Evolutionary conservation across 2,329 filamentous ascomycete species (phyloP), one percentile per base, ranked within the genome.

Genomic region (Alternaria atra): DNA sequence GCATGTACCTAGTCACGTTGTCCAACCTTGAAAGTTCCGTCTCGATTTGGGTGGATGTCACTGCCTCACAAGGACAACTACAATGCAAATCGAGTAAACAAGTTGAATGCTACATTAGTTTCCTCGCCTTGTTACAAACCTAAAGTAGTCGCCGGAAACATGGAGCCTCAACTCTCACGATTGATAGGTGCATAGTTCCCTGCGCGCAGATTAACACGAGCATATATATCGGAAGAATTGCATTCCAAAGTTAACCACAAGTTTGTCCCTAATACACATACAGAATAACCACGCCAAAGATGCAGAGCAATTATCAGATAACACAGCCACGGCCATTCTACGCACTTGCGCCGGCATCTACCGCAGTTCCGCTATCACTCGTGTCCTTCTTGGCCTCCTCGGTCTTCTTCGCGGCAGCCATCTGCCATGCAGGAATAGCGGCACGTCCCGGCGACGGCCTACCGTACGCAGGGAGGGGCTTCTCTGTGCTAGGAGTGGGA

Each of bases 391-490:
- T 82, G 5, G 78, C 76, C 46, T 76, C 76, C 55, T 84, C 80
- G 25, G 77, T 81, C 55, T 77, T 81, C 76, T 82, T 81, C 65
- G 81, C 81, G 34, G 82, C 81, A 0, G 83, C 84, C 77, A 86
- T 77, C 70, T 86, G 84, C 84, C 84, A 86, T 6, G 80, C 80
- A 6, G 84, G 84, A 48, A 86, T 86, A 1, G 81, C 79, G 4
- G 82, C 81, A 29, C 76, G 71, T 15, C 77, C 78, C 29, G 66
- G 68, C 5, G 72, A 66, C n/a, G 74, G 60, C 50, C 76, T 69
- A 50, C 74, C 69, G 58, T 76, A 79, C 5, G 76, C 67, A 25
- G 69, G 72, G 5, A 73, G 69, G 13, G 76, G 58, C 58, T 76
- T 75, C 42, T 79, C 77, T 6, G 69, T 55, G 23, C 68, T 63